Conservation (phyloP, 73 alveolate genomes). For the Tetrahymena elliotti region DNA sequence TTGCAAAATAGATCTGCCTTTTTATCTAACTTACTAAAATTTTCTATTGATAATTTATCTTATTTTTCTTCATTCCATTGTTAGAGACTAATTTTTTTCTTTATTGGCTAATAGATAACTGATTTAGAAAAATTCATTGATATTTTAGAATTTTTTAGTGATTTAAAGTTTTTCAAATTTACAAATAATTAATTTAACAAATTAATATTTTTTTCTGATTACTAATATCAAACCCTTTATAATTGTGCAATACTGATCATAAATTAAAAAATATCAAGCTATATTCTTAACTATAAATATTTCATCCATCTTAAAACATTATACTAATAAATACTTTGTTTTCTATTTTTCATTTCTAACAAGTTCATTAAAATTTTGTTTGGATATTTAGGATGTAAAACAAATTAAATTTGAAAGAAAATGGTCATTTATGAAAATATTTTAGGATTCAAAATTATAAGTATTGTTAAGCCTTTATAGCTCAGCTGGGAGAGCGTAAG, state of each 20-base stretch:
- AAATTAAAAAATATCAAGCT: too few species aligned
- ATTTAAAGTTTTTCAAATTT: neutral
- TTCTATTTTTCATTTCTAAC: too few species aligned
- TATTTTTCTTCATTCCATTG: neutral
- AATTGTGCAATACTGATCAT: too few species aligned
- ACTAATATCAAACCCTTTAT: too few species aligned
- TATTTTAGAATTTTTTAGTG: neutral
- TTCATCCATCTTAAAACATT: too few species aligned
- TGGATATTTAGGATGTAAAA: too few species aligned
- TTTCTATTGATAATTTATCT: neutral
- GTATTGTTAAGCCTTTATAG: neutral
- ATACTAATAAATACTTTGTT: too few species aligned
- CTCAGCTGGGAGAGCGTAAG: conserved; percentile 3
- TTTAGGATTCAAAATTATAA: neutral
- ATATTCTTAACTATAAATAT: too few species aligned
- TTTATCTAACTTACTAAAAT: neutral
- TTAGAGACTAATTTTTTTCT: neutral
- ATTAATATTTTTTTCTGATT: too few species aligned
- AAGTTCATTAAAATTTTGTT: too few species aligned
- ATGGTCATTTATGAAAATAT: neutral
- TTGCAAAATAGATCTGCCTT: neutral
- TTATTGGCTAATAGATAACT: neutral
- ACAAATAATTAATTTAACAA: too few species aligned
- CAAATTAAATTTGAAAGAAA: neutral
- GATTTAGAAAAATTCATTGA: neutral